Percentiles rank a stretch among this genome's conserved stretches.
phyloP scores from a whole-genome alignment of 2,329 filamentous ascomycete species.

The Aspergillus sp. region DNA sequence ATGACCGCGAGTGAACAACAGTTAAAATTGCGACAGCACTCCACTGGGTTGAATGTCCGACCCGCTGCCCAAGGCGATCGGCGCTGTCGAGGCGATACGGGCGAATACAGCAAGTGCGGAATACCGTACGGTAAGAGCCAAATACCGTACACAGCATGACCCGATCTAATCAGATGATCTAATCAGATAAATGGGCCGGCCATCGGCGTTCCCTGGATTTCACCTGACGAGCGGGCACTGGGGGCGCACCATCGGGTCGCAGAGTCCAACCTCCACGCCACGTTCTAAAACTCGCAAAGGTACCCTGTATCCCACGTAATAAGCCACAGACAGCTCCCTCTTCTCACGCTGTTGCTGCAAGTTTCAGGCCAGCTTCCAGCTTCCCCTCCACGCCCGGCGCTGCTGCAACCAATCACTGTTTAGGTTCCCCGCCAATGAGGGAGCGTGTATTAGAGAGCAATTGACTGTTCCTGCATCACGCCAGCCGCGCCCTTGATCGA shows the following conservation, averaged over 20 bases:
- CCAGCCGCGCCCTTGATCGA: slow-evolving; percentile 10
- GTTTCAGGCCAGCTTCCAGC: not conserved
- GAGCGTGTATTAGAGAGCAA: slow-evolving; percentile 15
- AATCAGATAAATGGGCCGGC: slow-evolving; percentile 26
- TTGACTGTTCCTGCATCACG: slow-evolving; percentile 18
- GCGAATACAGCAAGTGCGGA: not conserved
- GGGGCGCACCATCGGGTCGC: not conserved
- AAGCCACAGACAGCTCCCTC: not conserved
- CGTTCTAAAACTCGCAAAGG: not conserved
- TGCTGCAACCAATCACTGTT: slow-evolving; percentile 8
- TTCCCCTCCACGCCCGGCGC: slow-evolving; percentile 8
- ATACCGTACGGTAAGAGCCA: not conserved
- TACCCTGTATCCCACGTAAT: slow-evolving; percentile 5
- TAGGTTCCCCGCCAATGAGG: slow-evolving; percentile 16
- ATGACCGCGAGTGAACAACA: too few species aligned
- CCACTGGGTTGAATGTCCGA: too few species aligned
- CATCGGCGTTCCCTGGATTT: slow-evolving; percentile 15
- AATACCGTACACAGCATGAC: not conserved
- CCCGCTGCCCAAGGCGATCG: too few species aligned
- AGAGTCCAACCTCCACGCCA: slow-evolving; percentile 8
- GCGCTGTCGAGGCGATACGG: not conserved
- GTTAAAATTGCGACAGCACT: too few species aligned
- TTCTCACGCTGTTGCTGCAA: not conserved
- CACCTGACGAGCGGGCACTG: not conserved
- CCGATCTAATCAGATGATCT: slow-evolving; percentile 30